Conservation (phyloP, 768 basidiomycete species). For the Leccinum obscurum region DNA sequence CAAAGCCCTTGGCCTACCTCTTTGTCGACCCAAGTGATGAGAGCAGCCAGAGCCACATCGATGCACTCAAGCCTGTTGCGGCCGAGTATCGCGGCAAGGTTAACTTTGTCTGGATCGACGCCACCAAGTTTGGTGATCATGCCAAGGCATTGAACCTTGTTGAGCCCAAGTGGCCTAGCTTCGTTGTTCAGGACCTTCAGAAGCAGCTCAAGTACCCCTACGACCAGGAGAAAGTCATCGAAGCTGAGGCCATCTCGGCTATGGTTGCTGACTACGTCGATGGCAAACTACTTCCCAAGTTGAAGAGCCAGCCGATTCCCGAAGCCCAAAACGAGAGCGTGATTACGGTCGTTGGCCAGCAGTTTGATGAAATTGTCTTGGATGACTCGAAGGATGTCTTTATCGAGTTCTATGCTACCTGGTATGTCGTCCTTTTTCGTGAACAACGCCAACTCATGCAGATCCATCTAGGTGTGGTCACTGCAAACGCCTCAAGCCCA, state of each 20-base stretch:
- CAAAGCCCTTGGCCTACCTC: conserved; percentile 90
- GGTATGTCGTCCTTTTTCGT: conserved; percentile 52
- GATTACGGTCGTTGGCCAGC: conserved; percentile 80
- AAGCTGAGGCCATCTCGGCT: conserved; percentile 52
- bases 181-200: conserved; percentile 86
- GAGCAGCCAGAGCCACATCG: conserved; percentile 63
- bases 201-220: conserved; percentile 89
- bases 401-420: conserved; percentile 95
- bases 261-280: conserved; percentile 67
- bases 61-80: conserved; percentile 73
- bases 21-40: conserved; percentile 83
- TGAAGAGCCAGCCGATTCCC: conserved; percentile 91
- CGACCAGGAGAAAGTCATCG: conserved; percentile 65
- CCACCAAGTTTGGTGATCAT: conserved; percentile 92
- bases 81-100: conserved; percentile 79
- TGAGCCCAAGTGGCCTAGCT: conserved; percentile 88
- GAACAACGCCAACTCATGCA: neutral
- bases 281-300: conserved; percentile 73
- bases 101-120: conserved; percentile 99
- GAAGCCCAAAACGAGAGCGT: conserved; percentile 81
- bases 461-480: conserved; percentile 71
- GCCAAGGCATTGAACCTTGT: conserved; percentile 89
- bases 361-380: conserved; percentile 83
- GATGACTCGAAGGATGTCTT: conserved; percentile 94
- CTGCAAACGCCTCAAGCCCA: conserved; percentile 96